These are phyloP conservation scores for Amniculicola lignicola DNA, from an alignment of 495 filamentous ascomycete genomes.

Conservation along the genomic window DNA sequence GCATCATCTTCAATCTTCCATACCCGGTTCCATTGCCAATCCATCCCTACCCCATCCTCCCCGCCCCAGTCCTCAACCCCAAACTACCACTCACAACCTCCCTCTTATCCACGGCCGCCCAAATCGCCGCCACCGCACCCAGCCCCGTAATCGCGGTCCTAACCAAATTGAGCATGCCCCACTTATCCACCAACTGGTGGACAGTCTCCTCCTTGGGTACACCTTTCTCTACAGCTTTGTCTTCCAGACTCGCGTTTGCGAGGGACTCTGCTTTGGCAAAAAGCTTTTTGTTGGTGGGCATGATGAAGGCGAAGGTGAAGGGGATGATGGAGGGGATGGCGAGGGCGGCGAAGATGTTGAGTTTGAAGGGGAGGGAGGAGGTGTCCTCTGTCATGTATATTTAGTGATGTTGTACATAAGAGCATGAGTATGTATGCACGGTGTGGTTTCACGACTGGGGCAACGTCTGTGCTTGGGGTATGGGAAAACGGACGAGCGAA, in stretches of 20 bases:
- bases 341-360: conserved; percentile 47
- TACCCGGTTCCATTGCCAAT: too few species aligned
- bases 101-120: conserved; percentile 34
- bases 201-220: conserved; percentile 41
- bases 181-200: conserved; percentile 52
- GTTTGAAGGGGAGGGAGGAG: conserved; percentile 27
- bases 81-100: conserved; percentile 23
- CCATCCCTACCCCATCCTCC: conserved; percentile 35
- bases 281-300: conserved; percentile 46
- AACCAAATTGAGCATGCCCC: conserved; percentile 54
- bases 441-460: too few species aligned
- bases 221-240: conserved; percentile 40
- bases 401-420: too few species aligned
- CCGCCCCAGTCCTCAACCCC: conserved; percentile 25
- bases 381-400: conserved; percentile 24
- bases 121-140: conserved; percentile 28
- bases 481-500: too few species aligned
- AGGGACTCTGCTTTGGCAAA: conserved; percentile 38
- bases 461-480: too few species aligned
- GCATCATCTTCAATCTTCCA: too few species aligned
- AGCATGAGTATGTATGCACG: too few species aligned
- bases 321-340: conserved; percentile 48
- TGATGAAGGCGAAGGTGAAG: conserved; percentile 49
- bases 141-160: conserved; percentile 37
- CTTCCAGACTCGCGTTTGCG: conserved; percentile 24